Base-by-base conservation (phyloP, 305 asterid genomes). In the Nicotiana rustica region DNA sequence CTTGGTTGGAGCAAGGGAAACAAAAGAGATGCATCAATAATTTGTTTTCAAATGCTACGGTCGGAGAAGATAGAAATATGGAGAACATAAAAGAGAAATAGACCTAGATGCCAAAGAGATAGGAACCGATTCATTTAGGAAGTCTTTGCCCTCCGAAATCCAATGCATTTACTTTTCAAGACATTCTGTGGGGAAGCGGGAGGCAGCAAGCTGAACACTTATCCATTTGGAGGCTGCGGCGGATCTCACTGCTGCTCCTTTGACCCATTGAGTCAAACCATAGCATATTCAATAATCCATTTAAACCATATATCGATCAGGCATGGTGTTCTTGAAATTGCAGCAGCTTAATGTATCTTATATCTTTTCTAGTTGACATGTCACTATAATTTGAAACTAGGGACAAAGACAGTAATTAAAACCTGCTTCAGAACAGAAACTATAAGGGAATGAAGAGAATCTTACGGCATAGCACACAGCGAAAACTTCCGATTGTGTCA, bases 391-490 rank as follows among this genome's bases (percentile, higher is more conserved):
- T 25, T 64, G 69, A 64, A 66, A 66, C 19, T 13, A 29, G 5
- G 47, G 5, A 12, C 33, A 14, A 67, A 4, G 3, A 21, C 4
- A 25, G 80, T 25, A 52, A 75, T 2, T 10, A 15, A 7, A 52
- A 75, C 9, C 38, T 13, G 15, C 2, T 52, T 29, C 80, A 75
- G 49, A 73, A 52, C 62, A 71, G 41, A 19, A 71, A 71, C 62
- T 13, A 71, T 21, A 75, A 25, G 47, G 2, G 77, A 65, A 67
- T 49, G 55, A 76, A 56, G 81, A 66, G 57, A 84, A 79, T 84
- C 98, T 93, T 92, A 96, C 99, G 87, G 98, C 98, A 83, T 96
- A 96, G 86, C 83, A 88, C 10, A 96, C 98, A 60, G 99, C 98
- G 21, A 91, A 83, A 87, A 84, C 85, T 90, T 92, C 98, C 5